These are phyloP conservation scores for Tylopilus sp. DNA, from an alignment of 768 basidiomycete genomes.

Conservation along the genomic window DNA sequence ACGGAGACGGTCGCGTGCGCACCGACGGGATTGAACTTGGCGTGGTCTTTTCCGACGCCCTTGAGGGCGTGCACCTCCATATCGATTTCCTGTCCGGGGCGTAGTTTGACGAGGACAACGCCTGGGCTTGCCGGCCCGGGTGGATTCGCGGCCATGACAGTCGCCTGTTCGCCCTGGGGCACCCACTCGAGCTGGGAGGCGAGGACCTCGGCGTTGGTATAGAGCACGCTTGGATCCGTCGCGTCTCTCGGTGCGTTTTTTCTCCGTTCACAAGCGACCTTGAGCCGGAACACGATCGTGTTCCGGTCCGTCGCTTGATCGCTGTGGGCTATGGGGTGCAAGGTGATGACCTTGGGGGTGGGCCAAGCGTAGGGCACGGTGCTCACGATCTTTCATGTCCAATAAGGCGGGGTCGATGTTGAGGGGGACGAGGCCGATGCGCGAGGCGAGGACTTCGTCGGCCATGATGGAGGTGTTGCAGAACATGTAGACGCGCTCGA, in stretches of 20 bases:
- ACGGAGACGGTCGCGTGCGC: slow-evolving; percentile 21
- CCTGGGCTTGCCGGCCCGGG: slow-evolving; percentile 73
- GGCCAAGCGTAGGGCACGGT: background rate
- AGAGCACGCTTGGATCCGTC: slow-evolving; percentile 60
- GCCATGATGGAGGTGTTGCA: slow-evolving; percentile 93
- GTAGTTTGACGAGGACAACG: slow-evolving; percentile 86
- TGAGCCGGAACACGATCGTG: slow-evolving; percentile 83
- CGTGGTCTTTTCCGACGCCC: slow-evolving; percentile 90
- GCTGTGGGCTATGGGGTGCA: slow-evolving; percentile 32
- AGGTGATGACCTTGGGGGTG: background rate
- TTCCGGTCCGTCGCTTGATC: slow-evolving; percentile 81
- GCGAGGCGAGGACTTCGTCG: slow-evolving; percentile 90
- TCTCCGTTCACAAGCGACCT: slow-evolving; percentile 62
- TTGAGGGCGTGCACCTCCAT: slow-evolving; percentile 90
- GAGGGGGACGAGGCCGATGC: slow-evolving; percentile 89
- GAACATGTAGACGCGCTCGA: slow-evolving; percentile 90
- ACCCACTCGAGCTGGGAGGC: slow-evolving; percentile 71
- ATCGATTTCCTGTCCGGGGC: slow-evolving; percentile 86
- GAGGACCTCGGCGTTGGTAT: slow-evolving; percentile 64
- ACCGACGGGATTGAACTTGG: slow-evolving; percentile 97
- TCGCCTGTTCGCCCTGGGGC: slow-evolving; percentile 77
- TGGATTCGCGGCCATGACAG: slow-evolving; percentile 47
- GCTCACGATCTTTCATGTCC: slow-evolving; percentile 47
- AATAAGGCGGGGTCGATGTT: slow-evolving; percentile 79
- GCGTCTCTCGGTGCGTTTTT: slow-evolving; percentile 49